These are phyloP conservation scores for Lactuca sativa DNA, from an alignment of 129 eudicot genomes.

Conservation along the genomic window DNA sequence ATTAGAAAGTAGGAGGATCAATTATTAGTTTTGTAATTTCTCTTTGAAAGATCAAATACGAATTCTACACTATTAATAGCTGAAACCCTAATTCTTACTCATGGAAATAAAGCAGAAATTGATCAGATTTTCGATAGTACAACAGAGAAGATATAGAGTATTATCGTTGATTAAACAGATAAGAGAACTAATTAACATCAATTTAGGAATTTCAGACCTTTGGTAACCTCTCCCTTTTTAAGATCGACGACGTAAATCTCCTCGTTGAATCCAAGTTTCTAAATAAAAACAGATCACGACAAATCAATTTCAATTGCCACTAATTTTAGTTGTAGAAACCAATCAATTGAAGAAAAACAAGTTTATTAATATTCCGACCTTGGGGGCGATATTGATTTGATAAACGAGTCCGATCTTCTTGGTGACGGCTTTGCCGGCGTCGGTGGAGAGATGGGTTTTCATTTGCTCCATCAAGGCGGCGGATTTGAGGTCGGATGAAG, in stretches of 20 bases:
- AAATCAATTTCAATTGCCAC: neutral
- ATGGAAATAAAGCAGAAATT: neutral
- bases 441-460: constrained; percentile 80
- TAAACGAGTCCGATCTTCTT: constrained; percentile 82
- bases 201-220: constrained; percentile 44
- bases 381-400: constrained; percentile 84
- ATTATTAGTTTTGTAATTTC: neutral
- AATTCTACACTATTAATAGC: neutral
- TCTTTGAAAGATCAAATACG: neutral
- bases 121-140: neutral
- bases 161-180: constrained; percentile 9
- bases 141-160: neutral
- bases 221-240: constrained; percentile 92
- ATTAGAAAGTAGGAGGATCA: neutral
- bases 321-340: neutral
- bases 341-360: neutral
- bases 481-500: constrained; percentile 57
- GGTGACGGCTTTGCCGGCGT: constrained; percentile 68
- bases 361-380: constrained; percentile 40
- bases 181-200: neutral
- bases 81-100: constrained; percentile 3
- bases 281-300: constrained; percentile 10
- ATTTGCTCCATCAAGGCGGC: constrained; percentile 84
- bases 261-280: constrained; percentile 95
- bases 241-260: constrained; percentile 85